phyloP scores from a whole-genome alignment of 371 early-diverging fungal genomes.

The Zancudomyces culisetae region DNA sequence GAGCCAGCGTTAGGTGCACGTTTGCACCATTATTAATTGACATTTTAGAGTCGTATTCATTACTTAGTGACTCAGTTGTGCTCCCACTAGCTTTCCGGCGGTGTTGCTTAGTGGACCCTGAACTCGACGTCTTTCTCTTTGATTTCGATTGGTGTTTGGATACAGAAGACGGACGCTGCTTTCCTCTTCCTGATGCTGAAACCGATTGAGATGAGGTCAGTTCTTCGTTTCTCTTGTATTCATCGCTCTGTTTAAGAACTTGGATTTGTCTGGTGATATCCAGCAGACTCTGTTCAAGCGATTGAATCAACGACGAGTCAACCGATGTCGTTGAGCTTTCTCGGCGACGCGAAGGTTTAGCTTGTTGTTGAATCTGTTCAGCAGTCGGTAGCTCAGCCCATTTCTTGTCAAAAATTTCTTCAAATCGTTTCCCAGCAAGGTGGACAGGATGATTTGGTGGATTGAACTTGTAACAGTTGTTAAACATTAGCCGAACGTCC shows the following conservation, averaged over 20 bases:
- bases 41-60: background rate
- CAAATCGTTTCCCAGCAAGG: constrained; percentile 55
- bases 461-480: constrained; percentile 91
- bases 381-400: constrained; percentile 52
- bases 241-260: no score
- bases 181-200: no score
- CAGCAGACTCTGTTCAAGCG: constrained; percentile 38
- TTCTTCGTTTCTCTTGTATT: no score
- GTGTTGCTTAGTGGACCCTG: constrained; percentile 11
- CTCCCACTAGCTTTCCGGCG: constrained; percentile 9
- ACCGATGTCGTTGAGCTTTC: constrained; percentile 21
- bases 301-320: constrained; percentile 31
- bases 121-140: background rate
- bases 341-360: constrained; percentile 7
- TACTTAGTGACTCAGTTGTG: constrained; percentile 2
- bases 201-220: no score
- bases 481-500: constrained; percentile 73
- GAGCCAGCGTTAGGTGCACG: constrained; percentile 51
- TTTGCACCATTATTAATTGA: background rate
- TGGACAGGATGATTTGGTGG: constrained; percentile 75
- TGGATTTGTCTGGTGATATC: constrained; percentile 41
- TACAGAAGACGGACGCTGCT: constrained; percentile 26
- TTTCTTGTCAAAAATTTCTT: constrained; percentile 63
- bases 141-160: background rate
- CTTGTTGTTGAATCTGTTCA: background rate